phyloP scores from a whole-genome alignment of 768 basidiomycete genomes.

The Lentinula raphanica region DNA sequence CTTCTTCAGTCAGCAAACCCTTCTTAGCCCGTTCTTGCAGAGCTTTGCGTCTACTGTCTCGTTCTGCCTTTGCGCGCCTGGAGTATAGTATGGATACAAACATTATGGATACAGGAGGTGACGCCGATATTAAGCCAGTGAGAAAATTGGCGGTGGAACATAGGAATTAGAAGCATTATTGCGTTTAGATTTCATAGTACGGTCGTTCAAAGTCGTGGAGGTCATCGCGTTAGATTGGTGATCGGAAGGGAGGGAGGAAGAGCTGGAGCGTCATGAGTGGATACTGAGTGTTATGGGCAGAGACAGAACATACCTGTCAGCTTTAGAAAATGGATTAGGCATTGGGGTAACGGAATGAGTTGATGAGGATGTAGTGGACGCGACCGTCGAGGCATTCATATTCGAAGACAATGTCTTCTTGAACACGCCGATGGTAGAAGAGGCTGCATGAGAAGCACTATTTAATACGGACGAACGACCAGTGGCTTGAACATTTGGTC shows the following conservation, averaged over 20 bases:
- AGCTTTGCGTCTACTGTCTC: slow-evolving; percentile 62
- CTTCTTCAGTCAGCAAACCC: slow-evolving; percentile 55
- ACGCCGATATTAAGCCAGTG: slow-evolving; percentile 45
- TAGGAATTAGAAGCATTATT: slow-evolving; percentile 39
- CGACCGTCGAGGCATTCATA: slow-evolving; percentile 15
- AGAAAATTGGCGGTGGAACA: slow-evolving; percentile 64
- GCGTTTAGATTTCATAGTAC: slow-evolving; percentile 29
- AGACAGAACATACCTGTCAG: slow-evolving; percentile 59
- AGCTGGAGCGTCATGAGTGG: slow-evolving; percentile 65
- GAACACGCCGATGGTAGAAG: slow-evolving; percentile 22
- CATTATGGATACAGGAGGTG: slow-evolving; percentile 20
- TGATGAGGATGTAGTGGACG: slow-evolving; percentile 12
- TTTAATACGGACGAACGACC: slow-evolving; percentile 34
- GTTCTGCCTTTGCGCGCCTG: slow-evolving; percentile 73
- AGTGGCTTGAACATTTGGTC: slow-evolving; percentile 30
- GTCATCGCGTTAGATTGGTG: slow-evolving; percentile 11
- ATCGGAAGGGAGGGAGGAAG: slow-evolving; percentile 22
- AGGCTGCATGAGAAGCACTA: slow-evolving; percentile 22
- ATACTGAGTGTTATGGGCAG: slow-evolving; percentile 30
- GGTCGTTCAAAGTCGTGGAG: slow-evolving; percentile 20
- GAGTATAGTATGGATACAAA: slow-evolving; percentile 15
- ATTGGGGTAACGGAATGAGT: slow-evolving; percentile 16
- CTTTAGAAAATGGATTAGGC: slow-evolving; percentile 37
- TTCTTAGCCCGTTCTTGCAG: slow-evolving; percentile 72
- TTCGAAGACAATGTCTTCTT: slow-evolving; percentile 30